These are phyloP conservation scores for Clonostachys solani DNA, from an alignment of 2,329 filamentous ascomycete genomes.

Conservation along the genomic window DNA sequence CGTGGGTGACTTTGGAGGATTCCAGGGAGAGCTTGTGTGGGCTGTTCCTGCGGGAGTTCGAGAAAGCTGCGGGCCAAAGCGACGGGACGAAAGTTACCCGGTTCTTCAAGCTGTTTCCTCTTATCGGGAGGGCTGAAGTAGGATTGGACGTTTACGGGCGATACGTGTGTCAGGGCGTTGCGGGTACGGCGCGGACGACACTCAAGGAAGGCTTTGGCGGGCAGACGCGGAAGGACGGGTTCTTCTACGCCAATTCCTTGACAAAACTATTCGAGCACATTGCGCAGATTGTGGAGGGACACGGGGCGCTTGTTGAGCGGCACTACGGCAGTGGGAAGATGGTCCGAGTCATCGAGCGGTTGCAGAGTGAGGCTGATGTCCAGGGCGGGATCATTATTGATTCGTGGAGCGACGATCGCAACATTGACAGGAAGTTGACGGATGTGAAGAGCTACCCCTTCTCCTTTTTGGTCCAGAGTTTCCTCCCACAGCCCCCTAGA, in stretches of 20 bases:
- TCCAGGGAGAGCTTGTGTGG: constrained; percentile 87
- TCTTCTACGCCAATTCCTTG: constrained; percentile 88
- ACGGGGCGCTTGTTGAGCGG: constrained; percentile 84
- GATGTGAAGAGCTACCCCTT: constrained; percentile 98
- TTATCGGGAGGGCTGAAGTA: constrained; percentile 85
- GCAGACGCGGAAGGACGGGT: constrained; percentile 58
- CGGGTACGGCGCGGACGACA: constrained; percentile 74
- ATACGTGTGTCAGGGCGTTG: constrained; percentile 95
- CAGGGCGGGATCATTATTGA: constrained; percentile 95
- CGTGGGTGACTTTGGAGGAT: constrained; percentile 78
- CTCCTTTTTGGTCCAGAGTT: constrained; percentile 94
- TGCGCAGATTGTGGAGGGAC: constrained; percentile 90
- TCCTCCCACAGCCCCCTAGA: constrained; percentile 67
- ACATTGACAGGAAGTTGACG: constrained; percentile 79
- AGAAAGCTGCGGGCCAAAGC: constrained; percentile 81
- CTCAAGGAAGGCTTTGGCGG: constrained; percentile 62
- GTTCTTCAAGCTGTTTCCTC: constrained; percentile 96
- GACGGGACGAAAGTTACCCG: constrained; percentile 87
- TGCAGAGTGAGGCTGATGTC: constrained; percentile 92
- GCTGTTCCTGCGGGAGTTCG: constrained; percentile 90
- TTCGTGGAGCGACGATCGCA: constrained; percentile 88
- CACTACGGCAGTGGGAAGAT: constrained; percentile 94
- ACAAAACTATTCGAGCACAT: constrained; percentile 97
- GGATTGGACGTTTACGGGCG: constrained; percentile 92
- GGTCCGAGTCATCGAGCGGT: constrained; percentile 85